phyloP scores from a whole-genome alignment of 371 early-diverging fungal genomes.

The Sporodiniella umbellata region DNA sequence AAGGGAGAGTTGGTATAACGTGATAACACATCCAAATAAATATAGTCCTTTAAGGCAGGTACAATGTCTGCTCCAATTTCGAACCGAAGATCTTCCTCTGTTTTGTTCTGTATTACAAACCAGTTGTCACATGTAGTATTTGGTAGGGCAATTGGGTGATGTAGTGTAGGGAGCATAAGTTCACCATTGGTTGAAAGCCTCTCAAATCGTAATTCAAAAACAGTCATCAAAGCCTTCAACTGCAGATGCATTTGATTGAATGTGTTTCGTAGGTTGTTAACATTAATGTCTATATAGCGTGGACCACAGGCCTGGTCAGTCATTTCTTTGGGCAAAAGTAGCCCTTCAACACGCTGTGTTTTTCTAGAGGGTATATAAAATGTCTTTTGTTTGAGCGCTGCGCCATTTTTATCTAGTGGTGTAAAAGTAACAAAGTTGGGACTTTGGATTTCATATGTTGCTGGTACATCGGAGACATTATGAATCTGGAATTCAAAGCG shows the following conservation, averaged over 20 bases:
- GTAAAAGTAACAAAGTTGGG: slow-evolving; percentile 47
- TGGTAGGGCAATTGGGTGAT: slow-evolving; percentile 59
- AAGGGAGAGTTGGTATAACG: slow-evolving; percentile 84
- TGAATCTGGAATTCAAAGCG: slow-evolving; percentile 57
- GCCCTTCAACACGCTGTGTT: slow-evolving; percentile 43
- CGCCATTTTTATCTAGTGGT: slow-evolving; percentile 21
- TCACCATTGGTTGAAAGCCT: slow-evolving; percentile 61
- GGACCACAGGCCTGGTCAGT: slow-evolving; percentile 53
- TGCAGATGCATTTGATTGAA: slow-evolving; percentile 51
- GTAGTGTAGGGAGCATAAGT: slow-evolving; percentile 69
- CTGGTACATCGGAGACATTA: slow-evolving; percentile 65
- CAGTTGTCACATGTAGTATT: slow-evolving; percentile 74
- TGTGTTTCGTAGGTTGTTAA: slow-evolving; percentile 70
- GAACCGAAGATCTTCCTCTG: slow-evolving; percentile 76
- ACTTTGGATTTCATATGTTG: slow-evolving; percentile 58
- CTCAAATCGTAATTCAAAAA: slow-evolving; percentile 77
- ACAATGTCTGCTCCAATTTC: slow-evolving; percentile 67
- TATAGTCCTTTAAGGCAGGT: slow-evolving; percentile 56
- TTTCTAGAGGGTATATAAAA: slow-evolving; percentile 37
- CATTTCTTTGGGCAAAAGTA: slow-evolving; percentile 59
- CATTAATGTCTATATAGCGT: slow-evolving; percentile 43
- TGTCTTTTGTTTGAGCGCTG: slow-evolving; percentile 19
- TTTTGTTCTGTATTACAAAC: slow-evolving; percentile 77
- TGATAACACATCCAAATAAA: slow-evolving; percentile 73
- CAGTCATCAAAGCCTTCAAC: slow-evolving; percentile 63